phyloP scores from a whole-genome alignment of 1,139 yeast species.

The Lodderomyces beijingensis region DNA sequence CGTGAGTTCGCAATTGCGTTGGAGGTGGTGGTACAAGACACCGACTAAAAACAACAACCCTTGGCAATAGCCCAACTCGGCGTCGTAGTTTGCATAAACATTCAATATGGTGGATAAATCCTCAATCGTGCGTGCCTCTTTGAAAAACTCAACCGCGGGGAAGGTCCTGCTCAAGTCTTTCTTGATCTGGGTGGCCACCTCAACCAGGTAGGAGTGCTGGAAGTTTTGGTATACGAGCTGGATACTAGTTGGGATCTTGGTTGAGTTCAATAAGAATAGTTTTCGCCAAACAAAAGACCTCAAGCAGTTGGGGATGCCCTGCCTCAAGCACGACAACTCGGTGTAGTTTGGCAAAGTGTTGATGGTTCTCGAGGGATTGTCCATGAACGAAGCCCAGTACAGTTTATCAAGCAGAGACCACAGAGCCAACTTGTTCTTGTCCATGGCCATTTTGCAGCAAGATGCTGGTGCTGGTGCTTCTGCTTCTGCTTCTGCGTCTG shows the following conservation, averaged over 20 bases:
- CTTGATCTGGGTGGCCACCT: constrained; percentile 49
- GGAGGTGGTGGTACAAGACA: constrained; percentile 51
- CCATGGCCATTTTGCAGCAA: neutral
- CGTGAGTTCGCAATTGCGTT: constrained; percentile 41
- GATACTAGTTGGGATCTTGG: constrained; percentile 34
- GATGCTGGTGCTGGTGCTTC: neutral
- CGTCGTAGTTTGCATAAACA: constrained; percentile 65
- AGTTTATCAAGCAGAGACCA: constrained; percentile 39
- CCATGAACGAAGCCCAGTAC: constrained; percentile 45
- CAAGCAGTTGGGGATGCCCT: constrained; percentile 38
- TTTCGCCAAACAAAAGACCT: constrained; percentile 37
- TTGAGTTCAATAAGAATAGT: constrained; percentile 27
- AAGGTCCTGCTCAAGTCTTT: constrained; percentile 64
- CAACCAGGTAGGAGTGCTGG: constrained; percentile 41
- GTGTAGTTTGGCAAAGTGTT: constrained; percentile 46
- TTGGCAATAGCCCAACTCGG: constrained; percentile 69
- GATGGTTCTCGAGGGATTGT: constrained; percentile 42
- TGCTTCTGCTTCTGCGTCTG: too few species aligned
- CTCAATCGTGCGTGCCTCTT: constrained; percentile 36
- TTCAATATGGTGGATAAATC: constrained; percentile 56
- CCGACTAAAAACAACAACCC: constrained; percentile 67
- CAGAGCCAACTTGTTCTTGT: too few species aligned
- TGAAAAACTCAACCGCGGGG: constrained; percentile 53
- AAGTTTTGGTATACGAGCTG: constrained; percentile 34
- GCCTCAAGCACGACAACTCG: constrained; percentile 36